Base-by-base conservation (phyloP, 2,329 filamentous ascomycete genomes). In the Diaporthe amygdali region DNA sequence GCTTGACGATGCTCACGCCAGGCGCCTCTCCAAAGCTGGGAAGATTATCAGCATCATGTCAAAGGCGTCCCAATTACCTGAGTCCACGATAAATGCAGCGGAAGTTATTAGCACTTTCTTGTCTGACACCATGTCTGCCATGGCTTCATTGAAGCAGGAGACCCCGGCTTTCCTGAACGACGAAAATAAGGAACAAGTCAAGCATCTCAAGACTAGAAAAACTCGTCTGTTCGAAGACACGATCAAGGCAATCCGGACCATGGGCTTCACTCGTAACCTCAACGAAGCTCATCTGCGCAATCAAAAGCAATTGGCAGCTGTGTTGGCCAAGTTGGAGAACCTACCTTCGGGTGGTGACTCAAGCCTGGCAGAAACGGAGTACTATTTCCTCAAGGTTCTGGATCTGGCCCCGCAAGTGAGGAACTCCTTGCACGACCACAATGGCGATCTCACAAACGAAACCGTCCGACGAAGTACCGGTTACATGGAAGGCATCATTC, bases 191-290 rank as follows among this genome's bases (percentile, higher is more conserved):
- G 88, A 91, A 14, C 81, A 88, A 20, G 90, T 98, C 72, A 95
- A 97, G 81, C 94, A 98, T 79, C 89, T 98, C 75, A 98, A 98
- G 84, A 91, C 90, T 3, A 90, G 94, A 76, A 99, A 99, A 83
- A 91, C 94, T 52, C 95, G 95, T 76, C 88, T 98, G 17, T 96
- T 97, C 76, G 93, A 94, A 0, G 96, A 98, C 76, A 95, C 93
- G 0, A 84, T 99, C 74, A 95, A 94, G 77, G 90, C 91, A 27
- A 84, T 98, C 34, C 91, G 94, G 44, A 89, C 92, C 70, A 98
- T 99, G 96, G 96, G 96, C 5, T 89, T 99, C 76, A 92, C 92
- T 76, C 91, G 92, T 66, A 98, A 97, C 78, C 85, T 97, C 20
- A 91, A 93, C 74, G 91, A 90, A 17, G 90, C 93, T 77, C 86